Evolutionary conservation across 164 flowering plant species (phyloP).

Genomic region (Macadamia tetraphylla): DNA sequence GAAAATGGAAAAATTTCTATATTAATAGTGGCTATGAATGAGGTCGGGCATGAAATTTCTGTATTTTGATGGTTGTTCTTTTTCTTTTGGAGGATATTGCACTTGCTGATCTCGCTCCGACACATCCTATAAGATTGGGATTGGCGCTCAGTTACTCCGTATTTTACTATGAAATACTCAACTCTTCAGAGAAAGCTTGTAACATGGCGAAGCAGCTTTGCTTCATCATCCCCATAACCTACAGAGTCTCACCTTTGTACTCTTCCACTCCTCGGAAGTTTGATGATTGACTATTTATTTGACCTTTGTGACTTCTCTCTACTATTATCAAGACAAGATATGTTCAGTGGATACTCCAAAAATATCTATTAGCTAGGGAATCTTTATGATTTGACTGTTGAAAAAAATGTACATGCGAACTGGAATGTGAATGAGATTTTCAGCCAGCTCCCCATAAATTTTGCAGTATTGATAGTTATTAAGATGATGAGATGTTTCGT

Average conservation of each 20-base stretch:
- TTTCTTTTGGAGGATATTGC: background rate
- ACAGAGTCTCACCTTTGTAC: background rate
- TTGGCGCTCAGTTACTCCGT: background rate
- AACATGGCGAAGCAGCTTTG: background rate
- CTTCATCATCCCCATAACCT: background rate
- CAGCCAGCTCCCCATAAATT: no score
- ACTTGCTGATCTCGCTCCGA: background rate
- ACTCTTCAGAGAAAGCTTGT: background rate
- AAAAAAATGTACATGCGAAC: no score
- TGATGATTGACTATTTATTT: background rate
- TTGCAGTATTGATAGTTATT: no score
- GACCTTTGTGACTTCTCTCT: no score
- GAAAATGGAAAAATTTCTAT: no score
- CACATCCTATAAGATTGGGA: constrained; percentile 1
- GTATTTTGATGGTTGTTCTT: background rate
- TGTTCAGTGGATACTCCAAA: no score
- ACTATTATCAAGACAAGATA: no score
- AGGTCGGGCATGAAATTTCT: background rate
- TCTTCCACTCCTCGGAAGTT: background rate
- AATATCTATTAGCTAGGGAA: no score
- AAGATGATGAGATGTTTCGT: no score
- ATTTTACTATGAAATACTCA: background rate
- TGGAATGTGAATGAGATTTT: no score
- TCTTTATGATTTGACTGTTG: no score
- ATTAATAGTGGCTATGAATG: background rate